phyloP scores from a whole-genome alignment of 2,329 filamentous ascomycete genomes.

The Fusarium longipes region DNA sequence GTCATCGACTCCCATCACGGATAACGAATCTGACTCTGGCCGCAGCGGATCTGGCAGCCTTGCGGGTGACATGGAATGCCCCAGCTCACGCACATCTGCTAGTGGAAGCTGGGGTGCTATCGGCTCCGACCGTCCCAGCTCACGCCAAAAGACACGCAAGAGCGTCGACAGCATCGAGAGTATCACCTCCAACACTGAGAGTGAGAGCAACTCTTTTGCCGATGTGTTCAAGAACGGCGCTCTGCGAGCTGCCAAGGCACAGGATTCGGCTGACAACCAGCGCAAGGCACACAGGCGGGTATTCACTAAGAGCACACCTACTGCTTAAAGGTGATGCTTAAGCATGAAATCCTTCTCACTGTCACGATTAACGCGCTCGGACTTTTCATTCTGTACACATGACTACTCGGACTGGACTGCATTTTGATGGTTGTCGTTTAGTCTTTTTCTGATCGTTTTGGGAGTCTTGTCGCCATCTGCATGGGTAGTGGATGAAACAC shows the following conservation, averaged over 20 bases:
- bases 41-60: conserved; percentile 83
- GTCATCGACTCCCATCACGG: conserved; percentile 74
- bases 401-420: conserved; percentile 53
- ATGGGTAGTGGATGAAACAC: conserved; percentile 40
- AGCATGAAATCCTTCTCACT: conserved; percentile 37
- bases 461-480: conserved; percentile 44
- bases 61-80: conserved; percentile 76
- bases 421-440: conserved; percentile 47
- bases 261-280: conserved; percentile 69
- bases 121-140: conserved; percentile 84
- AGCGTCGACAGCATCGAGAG: conserved; percentile 74
- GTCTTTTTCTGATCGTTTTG: conserved; percentile 41
- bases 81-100: conserved; percentile 80
- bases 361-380: conserved; percentile 55
- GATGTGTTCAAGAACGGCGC: conserved; percentile 72
- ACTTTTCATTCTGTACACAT: conserved; percentile 51
- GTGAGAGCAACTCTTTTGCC: conserved; percentile 71
- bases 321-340: conserved; percentile 43
- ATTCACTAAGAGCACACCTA: conserved; percentile 69
- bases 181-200: conserved; percentile 58
- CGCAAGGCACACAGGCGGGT: conserved; percentile 89
- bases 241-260: conserved; percentile 62
- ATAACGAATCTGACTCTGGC: conserved; percentile 79
- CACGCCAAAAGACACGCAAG: conserved; percentile 72
- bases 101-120: conserved; percentile 83